Evolutionary conservation across 208 protist genomes (phyloP).

Genomic region (Phytomonas sp.): DNA sequence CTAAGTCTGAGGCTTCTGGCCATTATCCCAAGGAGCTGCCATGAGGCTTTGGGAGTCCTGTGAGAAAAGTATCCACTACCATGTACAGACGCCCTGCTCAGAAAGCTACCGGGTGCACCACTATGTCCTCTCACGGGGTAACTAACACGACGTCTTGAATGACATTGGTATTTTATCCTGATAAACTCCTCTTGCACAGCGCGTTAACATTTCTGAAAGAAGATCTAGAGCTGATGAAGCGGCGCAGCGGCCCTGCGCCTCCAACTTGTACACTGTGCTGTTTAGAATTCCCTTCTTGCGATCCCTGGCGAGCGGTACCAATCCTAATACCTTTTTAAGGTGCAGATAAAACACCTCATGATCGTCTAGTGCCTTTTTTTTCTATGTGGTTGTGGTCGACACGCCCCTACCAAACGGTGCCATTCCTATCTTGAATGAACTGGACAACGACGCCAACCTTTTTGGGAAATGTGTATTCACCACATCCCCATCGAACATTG

Average conservation of each 20-base stretch:
- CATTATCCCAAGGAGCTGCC: constrained; percentile 87
- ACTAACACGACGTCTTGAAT: constrained; percentile 82
- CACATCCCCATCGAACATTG: constrained; percentile 50
- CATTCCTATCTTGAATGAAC: constrained; percentile 44
- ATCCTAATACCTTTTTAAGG: constrained; percentile 22
- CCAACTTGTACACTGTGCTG: constrained; percentile 80
- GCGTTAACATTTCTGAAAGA: constrained; percentile 51
- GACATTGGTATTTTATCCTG: constrained; percentile 72
- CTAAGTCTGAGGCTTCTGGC: constrained; percentile 63
- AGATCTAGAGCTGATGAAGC: constrained; percentile 71
- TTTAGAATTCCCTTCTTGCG: constrained; percentile 60
- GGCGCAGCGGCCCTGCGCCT: constrained; percentile 59
- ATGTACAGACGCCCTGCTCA: constrained; percentile 73
- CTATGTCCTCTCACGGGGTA: constrained; percentile 83
- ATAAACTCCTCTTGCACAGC: constrained; percentile 83
- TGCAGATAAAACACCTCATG: constrained; percentile 54
- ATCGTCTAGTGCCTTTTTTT: constrained; percentile 79
- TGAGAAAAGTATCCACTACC: constrained; percentile 56
- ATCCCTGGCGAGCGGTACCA: constrained; percentile 44
- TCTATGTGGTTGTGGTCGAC: constrained; percentile 87
- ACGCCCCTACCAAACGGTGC: constrained; percentile 30
- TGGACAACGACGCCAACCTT: constrained; percentile 46
- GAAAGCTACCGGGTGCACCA: constrained; percentile 87
- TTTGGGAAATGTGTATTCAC: constrained; percentile 78
- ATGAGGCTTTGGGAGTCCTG: constrained; percentile 77